Base-by-base conservation (phyloP, 2,329 filamentous ascomycete species). In the Botrytis elliptica region DNA sequence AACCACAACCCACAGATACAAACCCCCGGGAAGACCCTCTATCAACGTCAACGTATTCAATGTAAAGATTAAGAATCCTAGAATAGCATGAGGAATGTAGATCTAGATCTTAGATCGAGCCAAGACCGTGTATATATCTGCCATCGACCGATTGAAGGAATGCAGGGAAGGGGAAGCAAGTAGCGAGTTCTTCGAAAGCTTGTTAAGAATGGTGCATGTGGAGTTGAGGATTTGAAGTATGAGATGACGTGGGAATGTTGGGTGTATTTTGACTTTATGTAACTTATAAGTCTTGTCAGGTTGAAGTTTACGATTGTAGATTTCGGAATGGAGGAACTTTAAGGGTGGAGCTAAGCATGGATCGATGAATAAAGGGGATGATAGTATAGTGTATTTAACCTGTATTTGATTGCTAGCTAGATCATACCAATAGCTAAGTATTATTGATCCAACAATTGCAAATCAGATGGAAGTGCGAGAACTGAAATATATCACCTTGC, bases 311-410 rank as follows among this genome's bases (percentile, higher is more conserved):
- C 1, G 10, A 49, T 25, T 49, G 3, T 49, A 25, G 22, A 25
- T 49, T 49, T 25, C 22, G 0, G 9, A 49, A 2, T 22, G 3
- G 46, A 12, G 1, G 46, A 12, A 25, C 22, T 49, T 12, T 49
- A 22, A 52, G 0, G 10, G 1, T 25, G 46, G 46, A 12, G 10
- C 9, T 25, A 25, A 52, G 22, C 0, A 52, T 52, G 1, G 10
- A 52, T 1, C 0, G 1, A 12, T 52, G 22, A 25, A 25, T 5
- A 52, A 10, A 4, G 0, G 1, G 1, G 10, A 14, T 4, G 22
- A 6, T 5, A 52, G 22, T 52, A 14, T 52, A 6, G 46, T 52
- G 46, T 52, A 5, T 52, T 52, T 25, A 7, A 44, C 22, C 25
- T 25, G 9, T 14, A 4, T 25, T 25, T 25, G 5, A 52, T 25